Evolutionary conservation across 176 grass and related monocot genomes (phyloP), one percentile per base, ranked within the genome.

Genomic region (Dendrocalamus sinicus): DNA sequence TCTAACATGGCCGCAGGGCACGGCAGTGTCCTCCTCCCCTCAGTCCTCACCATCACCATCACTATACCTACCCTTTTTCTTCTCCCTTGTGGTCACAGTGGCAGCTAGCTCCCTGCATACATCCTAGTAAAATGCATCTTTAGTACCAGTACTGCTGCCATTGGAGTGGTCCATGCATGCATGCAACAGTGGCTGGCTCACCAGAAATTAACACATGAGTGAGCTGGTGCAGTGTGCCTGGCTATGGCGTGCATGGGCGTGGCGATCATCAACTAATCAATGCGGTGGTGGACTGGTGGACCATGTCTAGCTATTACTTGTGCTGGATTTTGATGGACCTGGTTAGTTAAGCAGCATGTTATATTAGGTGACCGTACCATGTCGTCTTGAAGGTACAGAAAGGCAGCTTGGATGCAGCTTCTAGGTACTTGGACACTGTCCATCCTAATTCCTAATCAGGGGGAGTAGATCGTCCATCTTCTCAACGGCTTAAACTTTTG

Each of bases 11-110:
- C 12, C 48, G 28, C 69, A 75, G 22, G 63, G 8, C 60, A 78
- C 69, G 69, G 82, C 60, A 43, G 16, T 66, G 81, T 67, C 68
- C 87, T 73, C 32, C 71, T 79, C 19, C 40, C 48, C 83, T 72
- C 75, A 63, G 12, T 54, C 12, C 67, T 86, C 75, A 20, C 75
- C 66, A 63, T 85, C 73, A 68, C n/a, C 83, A 22, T 62, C 84
- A 79, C 66, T 79, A 2, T 79, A 13, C 75, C 64, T 62, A 24
- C 32, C 15, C 48, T 43, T 85, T 64, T 35, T 19, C 44, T 61
- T 30, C 23, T 45, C 62, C 51, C 11, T 16, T 17, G 64, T 50
- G 24, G 64, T 11, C 81, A 44, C 40, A 46, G 3, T 30, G 35
- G 48, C 63, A 48, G 44, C 47, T 47, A 52, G n/a, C 37, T 44